Conservation (phyloP, 139 green algal species). For the Coccomyxa sp. region DNA sequence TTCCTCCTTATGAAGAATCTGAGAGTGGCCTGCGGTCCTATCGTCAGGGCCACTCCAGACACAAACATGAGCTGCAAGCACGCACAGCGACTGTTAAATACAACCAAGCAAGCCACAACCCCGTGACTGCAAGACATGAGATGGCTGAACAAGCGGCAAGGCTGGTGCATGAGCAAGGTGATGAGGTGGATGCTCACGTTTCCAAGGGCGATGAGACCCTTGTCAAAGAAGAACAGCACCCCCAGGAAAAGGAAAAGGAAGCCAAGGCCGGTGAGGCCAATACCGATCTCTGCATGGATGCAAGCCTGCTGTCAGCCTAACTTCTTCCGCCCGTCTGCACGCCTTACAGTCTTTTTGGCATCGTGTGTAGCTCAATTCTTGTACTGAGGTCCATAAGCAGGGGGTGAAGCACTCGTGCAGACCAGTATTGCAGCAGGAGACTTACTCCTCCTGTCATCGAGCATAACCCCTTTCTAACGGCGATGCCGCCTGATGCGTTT, state of each 20-base stretch:
- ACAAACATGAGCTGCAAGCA: constrained; percentile 92
- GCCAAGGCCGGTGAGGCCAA: constrained; percentile 92
- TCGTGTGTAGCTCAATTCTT: neutral
- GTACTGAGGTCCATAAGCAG: neutral
- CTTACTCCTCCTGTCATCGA: constrained; percentile 53
- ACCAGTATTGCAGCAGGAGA: neutral
- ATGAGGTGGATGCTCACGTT: constrained; percentile 66
- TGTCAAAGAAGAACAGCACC: constrained; percentile 96
- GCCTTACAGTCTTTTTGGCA: neutral
- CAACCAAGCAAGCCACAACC: too few relatives aligned
- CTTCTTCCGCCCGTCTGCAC: too few relatives aligned
- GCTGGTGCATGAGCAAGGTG: neutral
- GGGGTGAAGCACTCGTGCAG: neutral
- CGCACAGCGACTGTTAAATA: too few relatives aligned
- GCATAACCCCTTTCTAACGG: constrained; percentile 25
- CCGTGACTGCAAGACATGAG: too few relatives aligned
- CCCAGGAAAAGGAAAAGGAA: constrained; percentile 90
- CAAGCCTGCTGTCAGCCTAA: neutral
- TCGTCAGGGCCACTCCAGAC: constrained; percentile 83
- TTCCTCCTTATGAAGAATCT: constrained; percentile 87
- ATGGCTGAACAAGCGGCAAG: too few relatives aligned
- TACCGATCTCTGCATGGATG: constrained; percentile 87
- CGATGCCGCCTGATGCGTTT: neutral
- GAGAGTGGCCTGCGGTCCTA: constrained; percentile 75
- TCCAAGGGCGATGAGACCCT: constrained; percentile 92